phyloP scores from a whole-genome alignment of 805 yeast species.

The Candida parachauliodes region DNA sequence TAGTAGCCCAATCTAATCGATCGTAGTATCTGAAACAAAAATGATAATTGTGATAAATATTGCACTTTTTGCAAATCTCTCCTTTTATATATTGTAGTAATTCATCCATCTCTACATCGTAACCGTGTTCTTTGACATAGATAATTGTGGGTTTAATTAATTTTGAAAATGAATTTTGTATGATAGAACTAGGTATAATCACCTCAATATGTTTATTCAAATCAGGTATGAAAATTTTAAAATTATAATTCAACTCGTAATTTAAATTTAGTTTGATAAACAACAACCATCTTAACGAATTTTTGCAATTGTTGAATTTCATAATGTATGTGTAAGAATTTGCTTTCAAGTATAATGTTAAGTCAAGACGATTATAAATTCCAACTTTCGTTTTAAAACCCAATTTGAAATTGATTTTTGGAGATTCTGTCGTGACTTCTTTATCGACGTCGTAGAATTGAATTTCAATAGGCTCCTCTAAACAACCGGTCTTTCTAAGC shows the following conservation, averaged over 20 bases:
- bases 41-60: constrained; percentile 27
- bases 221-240: constrained; percentile 44
- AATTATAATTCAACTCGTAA: constrained; percentile 17
- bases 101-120: constrained; percentile 3
- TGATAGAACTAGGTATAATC: constrained; percentile 40
- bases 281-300: constrained; percentile 62
- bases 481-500: constrained; percentile 56
- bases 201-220: constrained; percentile 43
- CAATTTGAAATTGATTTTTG: constrained; percentile 14
- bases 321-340: constrained; percentile 46
- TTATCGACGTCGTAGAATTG: constrained; percentile 57
- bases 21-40: constrained; percentile 65
- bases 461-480: constrained; percentile 50
- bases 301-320: constrained; percentile 47
- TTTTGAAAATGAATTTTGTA: constrained; percentile 9
- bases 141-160: neutral
- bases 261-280: constrained; percentile 51
- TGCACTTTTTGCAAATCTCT: constrained; percentile 21
- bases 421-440: constrained; percentile 18
- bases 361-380: constrained; percentile 66
- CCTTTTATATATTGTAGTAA: constrained; percentile 14
- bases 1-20: constrained; percentile 53
- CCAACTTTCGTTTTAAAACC: constrained; percentile 29
- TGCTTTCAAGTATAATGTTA: constrained; percentile 54
- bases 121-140: neutral